Evolutionary conservation across 768 basidiomycete genomes (phyloP), one percentile per base, ranked within the genome.

Genomic region (Mycena alexandri): DNA sequence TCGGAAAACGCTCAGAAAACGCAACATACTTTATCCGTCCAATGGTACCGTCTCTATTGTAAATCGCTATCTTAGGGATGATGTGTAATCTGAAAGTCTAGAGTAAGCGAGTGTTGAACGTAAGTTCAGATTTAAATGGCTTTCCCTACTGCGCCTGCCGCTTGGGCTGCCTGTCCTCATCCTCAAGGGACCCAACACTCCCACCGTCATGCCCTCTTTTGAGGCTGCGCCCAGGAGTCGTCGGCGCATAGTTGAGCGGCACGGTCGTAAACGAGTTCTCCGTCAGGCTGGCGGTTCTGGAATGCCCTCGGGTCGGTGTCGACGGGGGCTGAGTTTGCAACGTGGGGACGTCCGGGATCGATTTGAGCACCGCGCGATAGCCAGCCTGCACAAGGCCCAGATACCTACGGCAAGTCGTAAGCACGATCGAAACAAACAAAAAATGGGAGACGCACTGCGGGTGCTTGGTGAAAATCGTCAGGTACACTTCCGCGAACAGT

Each of bases 381-480:
- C 89, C 93, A 0, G 83, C 84, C 72, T 94, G 93, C 4, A 94
- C 83, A 12, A 92, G 78, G 2, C 87, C 87, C 46, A 84, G 84
- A 72, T 86, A 90, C 36, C 84, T 85, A n/a, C n/a, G n/a, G n/a
- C n/a, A n/a, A n/a, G n/a, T n/a, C n/a, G n/a, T n/a, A n/a, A n/a
- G n/a, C n/a, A n/a, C n/a, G n/a, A n/a, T n/a, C n/a, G n/a, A n/a
- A n/a, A n/a, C n/a, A n/a, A n/a, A n/a, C n/a, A n/a, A n/a, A n/a
- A n/a, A n/a, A n/a, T n/a, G n/a, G n/a, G n/a, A n/a, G 29, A 75
- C 82, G 44, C 69, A 84, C 84, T 71, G 69, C 1, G 67, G 73
- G n/a, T 91, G 86, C 74, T 90, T 89, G 50, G 92, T 90, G 73
- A 88, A 95, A 6, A 94, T 79, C 16, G 91, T 83, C 43, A 94